phyloP scores from a whole-genome alignment of 176 grass and related monocot genomes.

The Oryza glumipatula region DNA sequence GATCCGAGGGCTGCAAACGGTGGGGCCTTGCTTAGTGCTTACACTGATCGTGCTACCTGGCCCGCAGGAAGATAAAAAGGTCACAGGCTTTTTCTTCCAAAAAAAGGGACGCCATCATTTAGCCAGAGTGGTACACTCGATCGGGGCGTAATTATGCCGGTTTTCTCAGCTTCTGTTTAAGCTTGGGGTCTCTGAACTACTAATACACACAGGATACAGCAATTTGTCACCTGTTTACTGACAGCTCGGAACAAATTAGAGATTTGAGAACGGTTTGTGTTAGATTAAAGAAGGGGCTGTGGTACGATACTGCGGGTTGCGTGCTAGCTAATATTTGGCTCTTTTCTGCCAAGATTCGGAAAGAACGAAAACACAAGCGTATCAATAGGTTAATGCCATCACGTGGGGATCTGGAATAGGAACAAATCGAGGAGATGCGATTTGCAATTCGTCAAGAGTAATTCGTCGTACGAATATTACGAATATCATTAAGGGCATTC shows the following conservation, averaged over 20 bases:
- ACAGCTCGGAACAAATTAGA: background rate
- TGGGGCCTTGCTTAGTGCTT: conserved; percentile 28
- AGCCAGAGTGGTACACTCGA: background rate
- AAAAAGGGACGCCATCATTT: conserved; percentile 23
- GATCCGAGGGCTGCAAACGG: conserved; percentile 6
- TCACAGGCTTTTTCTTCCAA: conserved; percentile 26
- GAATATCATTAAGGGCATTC: background rate
- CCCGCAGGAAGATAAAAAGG: conserved; percentile 1
- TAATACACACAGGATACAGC: background rate
- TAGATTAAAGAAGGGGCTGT: background rate
- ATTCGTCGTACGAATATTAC: background rate
- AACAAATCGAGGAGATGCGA: conserved; percentile 8
- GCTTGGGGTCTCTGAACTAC: background rate
- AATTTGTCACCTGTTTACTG: background rate
- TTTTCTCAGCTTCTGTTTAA: background rate
- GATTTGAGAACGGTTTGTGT: background rate
- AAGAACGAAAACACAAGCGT: background rate
- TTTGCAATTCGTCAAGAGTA: background rate
- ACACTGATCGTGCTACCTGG: conserved; percentile 8
- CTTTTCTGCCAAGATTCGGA: background rate
- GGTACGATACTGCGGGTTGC: background rate
- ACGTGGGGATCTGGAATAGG: background rate
- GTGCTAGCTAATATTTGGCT: background rate
- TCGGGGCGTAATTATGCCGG: background rate
- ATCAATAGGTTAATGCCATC: background rate